Conservation (phyloP, 1,284 basidiomycete genomes). For the Ceratobasidium sp. region DNA sequence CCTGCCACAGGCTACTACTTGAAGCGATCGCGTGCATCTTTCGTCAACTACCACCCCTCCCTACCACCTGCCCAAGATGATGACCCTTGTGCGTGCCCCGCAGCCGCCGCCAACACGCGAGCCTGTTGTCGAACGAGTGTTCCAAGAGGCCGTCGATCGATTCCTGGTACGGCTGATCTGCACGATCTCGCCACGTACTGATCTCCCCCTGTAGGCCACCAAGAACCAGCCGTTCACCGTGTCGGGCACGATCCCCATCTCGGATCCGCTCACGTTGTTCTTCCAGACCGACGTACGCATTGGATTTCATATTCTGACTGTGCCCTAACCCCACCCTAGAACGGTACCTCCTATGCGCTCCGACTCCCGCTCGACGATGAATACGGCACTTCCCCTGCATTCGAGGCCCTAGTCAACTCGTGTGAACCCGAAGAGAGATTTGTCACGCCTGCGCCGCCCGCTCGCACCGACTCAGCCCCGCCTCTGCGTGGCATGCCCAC, state of each 20-base stretch:
- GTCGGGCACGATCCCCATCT: conserved; percentile 70
- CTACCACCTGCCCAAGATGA: conserved; percentile 32
- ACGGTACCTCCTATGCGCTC: conserved; percentile 75
- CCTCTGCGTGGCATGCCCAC: conserved; percentile 30
- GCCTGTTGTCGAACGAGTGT: conserved; percentile 59
- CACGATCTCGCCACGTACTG: not conserved
- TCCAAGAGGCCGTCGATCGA: conserved; percentile 62
- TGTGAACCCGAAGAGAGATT: conserved; percentile 57
- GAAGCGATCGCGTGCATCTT: not conserved
- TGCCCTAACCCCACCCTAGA: conserved; percentile 53
- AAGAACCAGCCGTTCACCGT: conserved; percentile 69
- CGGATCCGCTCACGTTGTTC: conserved; percentile 70
- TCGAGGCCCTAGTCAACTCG: conserved; percentile 77
- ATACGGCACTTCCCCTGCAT: conserved; percentile 73
- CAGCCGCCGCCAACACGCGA: conserved; percentile 39
- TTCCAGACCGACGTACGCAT: conserved; percentile 73
- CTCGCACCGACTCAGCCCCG: conserved; percentile 34
- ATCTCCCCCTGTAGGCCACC: conserved; percentile 46
- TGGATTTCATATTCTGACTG: conserved; percentile 25
- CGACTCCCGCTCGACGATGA: conserved; percentile 81
- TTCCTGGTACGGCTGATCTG: conserved; percentile 51
- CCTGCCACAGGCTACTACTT: conserved; percentile 28
- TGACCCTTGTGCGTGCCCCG: conserved; percentile 36
- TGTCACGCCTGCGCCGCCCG: not conserved
- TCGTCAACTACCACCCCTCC: not conserved